A percentile compares a stretch with the other conserved stretches of the same genome.
Evolutionary conservation across 768 basidiomycete genomes (phyloP).

Genomic region (Trametes villosa): DNA sequence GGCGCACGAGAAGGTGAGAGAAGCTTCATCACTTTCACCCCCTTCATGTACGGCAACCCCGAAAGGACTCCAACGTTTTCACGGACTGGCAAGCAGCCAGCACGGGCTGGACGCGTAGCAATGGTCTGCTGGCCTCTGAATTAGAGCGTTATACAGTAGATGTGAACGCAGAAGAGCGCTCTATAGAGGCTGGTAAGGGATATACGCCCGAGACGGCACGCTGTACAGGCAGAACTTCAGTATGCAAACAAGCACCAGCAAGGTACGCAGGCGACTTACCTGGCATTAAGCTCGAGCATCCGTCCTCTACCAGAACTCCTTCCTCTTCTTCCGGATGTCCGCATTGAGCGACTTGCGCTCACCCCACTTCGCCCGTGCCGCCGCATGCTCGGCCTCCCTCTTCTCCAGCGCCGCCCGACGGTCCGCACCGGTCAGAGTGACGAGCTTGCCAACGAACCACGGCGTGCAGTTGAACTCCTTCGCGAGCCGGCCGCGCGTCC

Average conservation of each 20-base stretch:
- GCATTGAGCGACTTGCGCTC: constrained; percentile 64
- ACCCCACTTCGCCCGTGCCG: constrained; percentile 64
- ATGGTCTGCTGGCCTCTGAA: no score
- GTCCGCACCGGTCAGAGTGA: constrained; percentile 59
- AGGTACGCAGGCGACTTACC: neutral
- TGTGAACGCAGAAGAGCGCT: neutral
- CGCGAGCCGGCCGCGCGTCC: constrained; percentile 71
- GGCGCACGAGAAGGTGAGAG: no score
- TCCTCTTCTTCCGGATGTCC: constrained; percentile 70
- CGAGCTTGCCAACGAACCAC: constrained; percentile 65
- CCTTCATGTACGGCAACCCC: no score
- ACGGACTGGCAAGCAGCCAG: no score
- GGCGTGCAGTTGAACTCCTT: constrained; percentile 76
- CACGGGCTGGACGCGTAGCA: neutral
- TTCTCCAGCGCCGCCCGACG: constrained; percentile 46
- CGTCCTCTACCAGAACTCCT: constrained; percentile 65
- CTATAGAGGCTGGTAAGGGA: neutral
- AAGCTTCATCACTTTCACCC: no score
- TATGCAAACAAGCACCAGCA: neutral
- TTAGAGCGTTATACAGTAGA: neutral
- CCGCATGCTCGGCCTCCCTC: constrained; percentile 53
- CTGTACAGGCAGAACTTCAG: no score
- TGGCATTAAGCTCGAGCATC: neutral
- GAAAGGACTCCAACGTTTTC: no score
- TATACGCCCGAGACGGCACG: neutral